A percentile compares a stretch with the other conserved stretches of the same genome.
phyloP scores from a whole-genome alignment of 495 filamentous ascomycete genomes.

The Aspergillus heteromorphus region DNA sequence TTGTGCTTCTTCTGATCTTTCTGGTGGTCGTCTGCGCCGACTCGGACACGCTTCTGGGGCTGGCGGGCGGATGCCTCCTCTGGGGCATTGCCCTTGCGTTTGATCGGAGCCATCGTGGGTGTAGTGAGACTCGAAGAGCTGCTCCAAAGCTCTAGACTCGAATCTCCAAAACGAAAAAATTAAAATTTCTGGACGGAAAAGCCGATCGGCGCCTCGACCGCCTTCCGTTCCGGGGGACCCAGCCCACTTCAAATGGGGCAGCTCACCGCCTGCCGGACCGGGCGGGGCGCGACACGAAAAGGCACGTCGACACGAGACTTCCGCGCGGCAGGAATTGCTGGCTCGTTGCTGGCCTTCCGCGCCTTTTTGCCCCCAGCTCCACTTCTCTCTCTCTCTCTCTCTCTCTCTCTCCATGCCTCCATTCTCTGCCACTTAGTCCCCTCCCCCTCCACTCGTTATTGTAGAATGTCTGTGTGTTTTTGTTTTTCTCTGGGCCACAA shows the following conservation, averaged over 20 bases:
- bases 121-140: slow-evolving; percentile 17
- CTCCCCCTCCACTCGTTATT: slow-evolving; percentile 8
- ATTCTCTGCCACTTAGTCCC: slow-evolving; percentile 3
- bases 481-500: slow-evolving; percentile 25
- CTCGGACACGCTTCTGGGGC: slow-evolving; percentile 42
- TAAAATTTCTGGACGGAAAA: slow-evolving; percentile 29
- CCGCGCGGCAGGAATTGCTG: slow-evolving; percentile 15
- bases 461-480: slow-evolving; percentile 21
- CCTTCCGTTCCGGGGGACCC: slow-evolving; percentile 3
- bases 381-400: too few relatives aligned
- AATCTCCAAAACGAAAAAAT: slow-evolving; percentile 33
- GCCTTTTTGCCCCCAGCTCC: slow-evolving; percentile 4
- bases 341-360: background rate
- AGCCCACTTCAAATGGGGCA: slow-evolving; percentile 5
- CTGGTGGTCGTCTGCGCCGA: slow-evolving; percentile 37
- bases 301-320: slow-evolving; percentile 23
- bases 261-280: slow-evolving; percentile 16
- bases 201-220: slow-evolving; percentile 13
- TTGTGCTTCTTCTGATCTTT: slow-evolving; percentile 28
- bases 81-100: slow-evolving; percentile 45
- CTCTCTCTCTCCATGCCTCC: slow-evolving; percentile 15
- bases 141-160: slow-evolving; percentile 27
- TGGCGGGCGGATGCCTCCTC: slow-evolving; percentile 35
- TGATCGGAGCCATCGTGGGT: slow-evolving; percentile 46
- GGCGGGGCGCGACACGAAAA: slow-evolving; percentile 24